Base-by-base conservation (phyloP, 768 basidiomycete genomes). In the Tricholoma sp. region DNA sequence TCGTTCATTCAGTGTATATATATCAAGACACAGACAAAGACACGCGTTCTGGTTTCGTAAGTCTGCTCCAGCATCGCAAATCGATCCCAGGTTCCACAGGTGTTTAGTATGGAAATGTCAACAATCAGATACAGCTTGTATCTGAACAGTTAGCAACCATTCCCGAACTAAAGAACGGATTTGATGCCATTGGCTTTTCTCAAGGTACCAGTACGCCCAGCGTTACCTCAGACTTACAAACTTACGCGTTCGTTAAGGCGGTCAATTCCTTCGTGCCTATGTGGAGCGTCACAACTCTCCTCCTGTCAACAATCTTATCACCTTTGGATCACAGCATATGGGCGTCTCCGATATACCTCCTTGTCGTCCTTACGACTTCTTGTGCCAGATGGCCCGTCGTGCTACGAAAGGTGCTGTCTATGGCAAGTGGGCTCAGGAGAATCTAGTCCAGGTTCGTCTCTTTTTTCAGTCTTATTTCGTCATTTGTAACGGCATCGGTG, bases 281-380 rank as follows among this genome's bases (percentile, higher is more conserved):
- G 81, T 89, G 18, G 88, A 94, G 63, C 75, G 82, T 21, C 85
- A 85, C 68, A 92, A 92, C 66, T 66, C 69, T 2, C 92, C 90
- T 0, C 85, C 85, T 0, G 74, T 93, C 3, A 75, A 85, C 68
- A 94, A 93, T 68, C 81, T 94, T 60, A 82, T 94, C 49, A 92
- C 91, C 0, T 93, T 94, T 66, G 92, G 91, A 46, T 85, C 89
- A 18, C 91, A 91, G 59, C 91, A 93, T 65, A 90, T 91, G 86
- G 91, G 91, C 24, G 76, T 93, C 37, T 84, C 88, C 5, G 89
- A 91, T 65, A 73, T 93, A 16, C 87, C 91, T 0, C 31, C 64
- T 1, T 94, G 92, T 65, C 67, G 74, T 27, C 71, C 83, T 2
- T 80, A 74, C 64, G 91, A 94, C 65, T 62, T 91, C 9, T 57